Conservation (phyloP, 495 filamentous ascomycete genomes). For the Sporormia fimetaria region DNA sequence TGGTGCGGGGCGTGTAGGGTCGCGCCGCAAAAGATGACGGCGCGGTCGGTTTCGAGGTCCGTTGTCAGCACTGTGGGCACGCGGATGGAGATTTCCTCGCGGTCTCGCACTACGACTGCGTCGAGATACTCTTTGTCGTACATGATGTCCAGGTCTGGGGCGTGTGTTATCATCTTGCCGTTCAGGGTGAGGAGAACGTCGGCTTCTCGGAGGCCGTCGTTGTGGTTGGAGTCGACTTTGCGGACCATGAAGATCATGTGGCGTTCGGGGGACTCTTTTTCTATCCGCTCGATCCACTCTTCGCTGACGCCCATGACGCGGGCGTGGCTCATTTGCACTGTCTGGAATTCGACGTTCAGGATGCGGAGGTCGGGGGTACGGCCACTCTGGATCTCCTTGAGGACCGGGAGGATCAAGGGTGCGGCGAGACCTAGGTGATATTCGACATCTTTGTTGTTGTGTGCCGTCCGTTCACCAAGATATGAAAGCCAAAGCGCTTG, state of each 20-base stretch:
- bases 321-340: conserved; percentile 95
- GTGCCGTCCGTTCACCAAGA: conserved; percentile 72
- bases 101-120: conserved; percentile 76
- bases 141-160: conserved; percentile 91
- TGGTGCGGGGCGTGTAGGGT: conserved; percentile 89
- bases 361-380: conserved; percentile 71
- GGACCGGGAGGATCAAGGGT: conserved; percentile 72
- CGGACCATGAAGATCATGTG: conserved; percentile 98
- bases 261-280: conserved; percentile 70
- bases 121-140: conserved; percentile 78
- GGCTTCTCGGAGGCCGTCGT: conserved; percentile 63
- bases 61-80: conserved; percentile 80
- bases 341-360: conserved; percentile 84
- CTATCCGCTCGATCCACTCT: conserved; percentile 85
- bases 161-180: conserved; percentile 80
- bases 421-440: conserved; percentile 93
- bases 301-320: conserved; percentile 95
- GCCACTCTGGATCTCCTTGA: conserved; percentile 72
- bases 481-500: conserved; percentile 95
- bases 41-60: conserved; percentile 83
- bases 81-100: conserved; percentile 62
- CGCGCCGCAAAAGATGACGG: conserved; percentile 90
- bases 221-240: conserved; percentile 68
- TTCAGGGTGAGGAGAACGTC: conserved; percentile 91
- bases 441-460: conserved; percentile 79